These are phyloP conservation scores for Plantago ovata DNA, from an alignment of 257 asterid species.

Conservation along the genomic window DNA sequence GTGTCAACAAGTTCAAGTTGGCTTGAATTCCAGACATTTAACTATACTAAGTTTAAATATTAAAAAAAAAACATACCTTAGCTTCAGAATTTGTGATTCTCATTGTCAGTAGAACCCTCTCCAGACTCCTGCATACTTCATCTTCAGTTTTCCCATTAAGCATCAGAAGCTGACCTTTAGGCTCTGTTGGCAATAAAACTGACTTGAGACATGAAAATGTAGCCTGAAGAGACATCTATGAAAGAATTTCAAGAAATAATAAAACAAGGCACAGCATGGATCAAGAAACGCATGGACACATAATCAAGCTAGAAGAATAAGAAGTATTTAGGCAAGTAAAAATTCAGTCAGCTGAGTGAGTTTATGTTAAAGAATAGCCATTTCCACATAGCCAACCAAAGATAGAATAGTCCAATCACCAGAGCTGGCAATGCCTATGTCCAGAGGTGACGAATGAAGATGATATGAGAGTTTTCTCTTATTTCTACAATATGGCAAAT, in stretches of 20 bases:
- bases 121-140: constrained; percentile 84
- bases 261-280: constrained; percentile 10
- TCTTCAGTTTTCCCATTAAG: constrained; percentile 91
- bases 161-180: constrained; percentile 96
- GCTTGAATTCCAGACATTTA: constrained; percentile 9
- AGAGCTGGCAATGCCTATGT: too few relatives aligned
- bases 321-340: constrained; percentile 6
- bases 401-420: too few relatives aligned
- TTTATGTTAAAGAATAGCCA: too few relatives aligned
- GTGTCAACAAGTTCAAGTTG: constrained; percentile 22
- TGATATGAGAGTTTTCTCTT: too few relatives aligned
- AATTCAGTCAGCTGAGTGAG: too few relatives aligned
- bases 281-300: constrained; percentile 1
- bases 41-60: background rate
- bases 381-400: too few relatives aligned
- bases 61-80: constrained; percentile 45
- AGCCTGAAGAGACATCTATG: constrained; percentile 1
- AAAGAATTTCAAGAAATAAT: constrained; percentile 10
- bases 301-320: constrained; percentile 7
- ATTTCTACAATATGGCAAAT: too few relatives aligned
- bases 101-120: constrained; percentile 96
- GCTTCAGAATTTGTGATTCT: constrained; percentile 86
- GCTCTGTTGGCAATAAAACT: constrained; percentile 57
- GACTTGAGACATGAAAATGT: constrained; percentile 19
- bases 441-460: too few relatives aligned